Conservation (phyloP, 768 basidiomycete species). For the Amanita pallidorosea region DNA sequence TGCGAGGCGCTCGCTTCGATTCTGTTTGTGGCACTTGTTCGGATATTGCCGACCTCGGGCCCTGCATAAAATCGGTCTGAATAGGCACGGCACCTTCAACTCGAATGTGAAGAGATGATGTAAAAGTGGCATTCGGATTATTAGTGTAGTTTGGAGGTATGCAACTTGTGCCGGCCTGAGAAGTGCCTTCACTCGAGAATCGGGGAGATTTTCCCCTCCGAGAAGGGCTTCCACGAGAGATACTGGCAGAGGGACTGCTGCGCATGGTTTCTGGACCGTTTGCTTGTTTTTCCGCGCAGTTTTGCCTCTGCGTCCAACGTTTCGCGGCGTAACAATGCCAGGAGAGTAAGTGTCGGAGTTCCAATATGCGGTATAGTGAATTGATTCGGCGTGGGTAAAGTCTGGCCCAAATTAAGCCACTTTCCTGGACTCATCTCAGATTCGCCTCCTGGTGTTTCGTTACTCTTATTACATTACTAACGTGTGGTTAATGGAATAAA, state of each 20-base stretch:
- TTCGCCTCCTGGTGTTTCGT: background rate
- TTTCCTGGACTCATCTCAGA: constrained; percentile 4
- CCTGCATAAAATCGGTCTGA: constrained; percentile 31
- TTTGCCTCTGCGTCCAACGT: constrained; percentile 25
- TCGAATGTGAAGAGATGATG: constrained; percentile 66
- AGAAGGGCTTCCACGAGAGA: constrained; percentile 48
- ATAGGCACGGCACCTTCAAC: constrained; percentile 68
- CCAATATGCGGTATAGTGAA: constrained; percentile 31
- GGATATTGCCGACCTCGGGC: constrained; percentile 22
- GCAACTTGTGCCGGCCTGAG: constrained; percentile 34
- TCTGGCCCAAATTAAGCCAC: constrained; percentile 8
- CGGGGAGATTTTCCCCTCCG: constrained; percentile 56
- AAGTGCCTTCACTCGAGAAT: constrained; percentile 34
- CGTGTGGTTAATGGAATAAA: background rate
- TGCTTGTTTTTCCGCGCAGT: constrained; percentile 24
- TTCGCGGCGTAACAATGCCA: constrained; percentile 27
- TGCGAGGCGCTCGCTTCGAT: constrained; percentile 68
- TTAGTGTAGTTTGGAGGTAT: constrained; percentile 37
- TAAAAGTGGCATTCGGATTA: constrained; percentile 40
- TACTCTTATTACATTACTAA: background rate
- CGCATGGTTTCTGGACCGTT: constrained; percentile 27
- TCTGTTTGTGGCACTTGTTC: constrained; percentile 30
- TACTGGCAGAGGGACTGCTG: constrained; percentile 31
- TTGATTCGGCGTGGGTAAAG: constrained; percentile 36
- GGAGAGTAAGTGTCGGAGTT: constrained; percentile 37